A percentile compares a stretch with the other conserved stretches of the same genome.
These are phyloP conservation scores for Aspergillus sparsus DNA, from an alignment of 495 filamentous ascomycete genomes.

Conservation along the genomic window DNA sequence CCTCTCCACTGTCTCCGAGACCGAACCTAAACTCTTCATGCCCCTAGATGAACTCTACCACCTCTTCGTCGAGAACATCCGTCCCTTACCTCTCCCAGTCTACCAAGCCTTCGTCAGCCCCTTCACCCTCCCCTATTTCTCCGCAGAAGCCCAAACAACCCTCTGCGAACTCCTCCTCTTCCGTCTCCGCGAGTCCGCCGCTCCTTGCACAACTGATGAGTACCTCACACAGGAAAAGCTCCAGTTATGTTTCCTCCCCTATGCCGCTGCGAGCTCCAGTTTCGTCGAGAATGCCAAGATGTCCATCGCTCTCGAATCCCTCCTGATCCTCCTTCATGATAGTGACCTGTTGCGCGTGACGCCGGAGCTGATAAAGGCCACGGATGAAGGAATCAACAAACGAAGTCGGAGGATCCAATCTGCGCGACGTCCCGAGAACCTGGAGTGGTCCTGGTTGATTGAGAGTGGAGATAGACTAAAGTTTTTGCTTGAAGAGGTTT, in stretches of 20 bases:
- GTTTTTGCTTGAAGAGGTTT: slow-evolving; percentile 37
- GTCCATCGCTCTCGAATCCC: slow-evolving; percentile 69
- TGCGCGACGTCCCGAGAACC: slow-evolving; percentile 32
- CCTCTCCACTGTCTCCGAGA: slow-evolving; percentile 51
- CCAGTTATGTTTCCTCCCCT: slow-evolving; percentile 70
- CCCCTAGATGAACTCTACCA: slow-evolving; percentile 63
- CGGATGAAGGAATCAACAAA: slow-evolving; percentile 63
- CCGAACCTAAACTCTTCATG: slow-evolving; percentile 44
- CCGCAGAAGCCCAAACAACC: slow-evolving; percentile 52
- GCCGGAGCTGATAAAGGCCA: slow-evolving; percentile 48
- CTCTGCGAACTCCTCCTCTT: slow-evolving; percentile 66
- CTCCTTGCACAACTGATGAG: slow-evolving; percentile 49
- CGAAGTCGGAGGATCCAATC: slow-evolving; percentile 48
- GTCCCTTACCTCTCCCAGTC: slow-evolving; percentile 63
- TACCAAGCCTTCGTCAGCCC: slow-evolving; percentile 72
- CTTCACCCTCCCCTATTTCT: slow-evolving; percentile 48
- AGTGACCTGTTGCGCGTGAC: slow-evolving; percentile 45
- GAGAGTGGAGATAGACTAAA: slow-evolving; percentile 46
- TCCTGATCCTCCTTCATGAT: slow-evolving; percentile 61
- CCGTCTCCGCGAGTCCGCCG: slow-evolving; percentile 58
- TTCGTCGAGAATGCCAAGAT: slow-evolving; percentile 79
- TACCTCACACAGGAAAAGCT: slow-evolving; percentile 61
- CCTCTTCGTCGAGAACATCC: slow-evolving; percentile 63
- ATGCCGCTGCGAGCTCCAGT: slow-evolving; percentile 61
- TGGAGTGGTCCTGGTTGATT: slow-evolving; percentile 41